Base-by-base conservation (phyloP, 495 filamentous ascomycete species). In the Penicillium canariense region DNA sequence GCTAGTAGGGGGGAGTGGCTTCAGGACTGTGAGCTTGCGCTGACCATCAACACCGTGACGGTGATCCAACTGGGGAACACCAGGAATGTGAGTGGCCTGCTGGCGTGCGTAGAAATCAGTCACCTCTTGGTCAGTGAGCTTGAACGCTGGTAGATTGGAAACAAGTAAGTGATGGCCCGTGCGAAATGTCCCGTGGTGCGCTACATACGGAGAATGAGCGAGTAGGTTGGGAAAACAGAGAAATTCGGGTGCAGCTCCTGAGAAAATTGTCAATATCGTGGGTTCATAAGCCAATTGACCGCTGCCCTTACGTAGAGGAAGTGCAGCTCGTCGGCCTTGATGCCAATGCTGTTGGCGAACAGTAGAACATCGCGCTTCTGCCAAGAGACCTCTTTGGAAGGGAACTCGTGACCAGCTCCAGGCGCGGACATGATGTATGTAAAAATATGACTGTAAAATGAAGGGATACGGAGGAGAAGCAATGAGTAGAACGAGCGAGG, bases 311-410 rank as follows among this genome's bases (percentile, higher is more conserved):
- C 90, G 55, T 90, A 96, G 70, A 95, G 84, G 67, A 95, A 96
- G 60, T 95, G 90, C 59, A 96, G 80, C 76, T 96, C 91, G 52
- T 96, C 84, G n/a, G 79, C 78, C 45, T 84, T 91, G 67, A 81
- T 83, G 15, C 91, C 91, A 65, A 96, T 92, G 71, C 86, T 89
- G 71, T 89, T 87, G 31, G 91, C 90, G 67, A 96, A 96, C 25
- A 96, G 82, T 59, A 96, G 77, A 22, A 84, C 81, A 77, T 96
- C 91, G 34, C 91, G 81, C 82, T 94, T 91, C 59, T 88, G 73
- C 91, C 90, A 96, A 59, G 84, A 79, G 4, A 96, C 89, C 60
- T 84, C 79, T 61, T 80, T 67, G 34, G 83, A 58, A 46, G 87
- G 86, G 65, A 87, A 92, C 73, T 92, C 84, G 72, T 89, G 88